Conservation (phyloP, 306 rosid genomes). For the Crataegus laevigata region DNA sequence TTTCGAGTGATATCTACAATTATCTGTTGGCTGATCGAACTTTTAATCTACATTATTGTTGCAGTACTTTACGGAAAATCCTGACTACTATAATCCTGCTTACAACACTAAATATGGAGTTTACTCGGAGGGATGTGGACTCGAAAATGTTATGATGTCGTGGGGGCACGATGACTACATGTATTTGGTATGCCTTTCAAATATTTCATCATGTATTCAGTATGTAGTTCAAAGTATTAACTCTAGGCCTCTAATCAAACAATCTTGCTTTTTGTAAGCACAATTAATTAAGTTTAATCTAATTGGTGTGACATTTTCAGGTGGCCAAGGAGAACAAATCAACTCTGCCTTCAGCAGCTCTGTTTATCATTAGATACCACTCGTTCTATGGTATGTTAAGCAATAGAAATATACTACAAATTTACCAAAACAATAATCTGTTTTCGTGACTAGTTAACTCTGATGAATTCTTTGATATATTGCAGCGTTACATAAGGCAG, state of each 20-base stretch:
- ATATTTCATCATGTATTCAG: neutral
- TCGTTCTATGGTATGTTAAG: constrained; percentile 59
- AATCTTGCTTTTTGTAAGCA: neutral
- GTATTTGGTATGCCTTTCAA: constrained; percentile 47
- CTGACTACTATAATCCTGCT: constrained; percentile 40
- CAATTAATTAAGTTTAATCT: neutral
- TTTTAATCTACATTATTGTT: neutral
- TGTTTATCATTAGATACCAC: constrained; percentile 80
- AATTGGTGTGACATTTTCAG: constrained; percentile 21
- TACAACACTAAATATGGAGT: constrained; percentile 60
- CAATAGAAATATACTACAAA: neutral
- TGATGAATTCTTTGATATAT: neutral
- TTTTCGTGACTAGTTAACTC: neutral
- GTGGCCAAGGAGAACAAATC: constrained; percentile 64
- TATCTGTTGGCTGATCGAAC: neutral
- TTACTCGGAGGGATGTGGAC: constrained; percentile 66
- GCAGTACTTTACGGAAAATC: constrained; percentile 61
- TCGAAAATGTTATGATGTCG: constrained; percentile 71
- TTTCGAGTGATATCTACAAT: neutral
- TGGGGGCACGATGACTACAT: constrained; percentile 95
- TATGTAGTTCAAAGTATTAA: no score
- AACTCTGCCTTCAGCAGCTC: constrained; percentile 71
- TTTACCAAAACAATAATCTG: neutral
- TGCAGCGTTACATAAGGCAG: constrained; percentile 65
- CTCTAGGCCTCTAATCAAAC: neutral